Percentiles rank a stretch among this genome's conserved stretches.
phyloP scores from a whole-genome alignment of 257 asterid species.

The Ocimum tenuiflorum region DNA sequence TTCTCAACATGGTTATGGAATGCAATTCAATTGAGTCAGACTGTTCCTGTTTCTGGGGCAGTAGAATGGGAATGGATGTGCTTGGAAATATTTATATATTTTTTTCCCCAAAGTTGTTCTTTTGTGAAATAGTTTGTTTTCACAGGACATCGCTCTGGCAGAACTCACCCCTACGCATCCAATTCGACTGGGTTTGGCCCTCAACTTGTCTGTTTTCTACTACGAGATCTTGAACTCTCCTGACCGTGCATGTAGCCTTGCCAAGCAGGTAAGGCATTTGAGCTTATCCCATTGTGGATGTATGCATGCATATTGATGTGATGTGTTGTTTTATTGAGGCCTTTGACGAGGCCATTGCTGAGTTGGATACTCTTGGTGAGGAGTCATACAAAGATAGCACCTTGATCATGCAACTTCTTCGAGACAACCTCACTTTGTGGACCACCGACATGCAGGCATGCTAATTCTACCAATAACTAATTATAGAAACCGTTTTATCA shows the following conservation, averaged over 20 bases:
- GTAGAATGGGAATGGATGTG: neutral
- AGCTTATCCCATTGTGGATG: neutral
- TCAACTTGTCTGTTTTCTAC: slow-evolving; percentile 49
- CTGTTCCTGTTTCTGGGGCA: neutral
- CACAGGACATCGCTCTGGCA: slow-evolving; percentile 45
- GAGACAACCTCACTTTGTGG: slow-evolving; percentile 53
- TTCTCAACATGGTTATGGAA: neutral
- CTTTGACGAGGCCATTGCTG: slow-evolving; percentile 50
- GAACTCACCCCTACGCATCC: slow-evolving; percentile 56
- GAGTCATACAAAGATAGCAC: slow-evolving; percentile 99
- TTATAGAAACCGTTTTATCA: neutral
- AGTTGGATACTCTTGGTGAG: slow-evolving; percentile 70
- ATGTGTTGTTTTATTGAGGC: slow-evolving; percentile 38
- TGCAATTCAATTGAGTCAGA: neutral
- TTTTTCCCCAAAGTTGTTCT: neutral
- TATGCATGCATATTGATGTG: too few species aligned
- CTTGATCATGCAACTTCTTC: slow-evolving; percentile 61
- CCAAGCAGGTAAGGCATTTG: slow-evolving; percentile 32
- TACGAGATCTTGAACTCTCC: slow-evolving; percentile 57
- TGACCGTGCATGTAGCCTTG: slow-evolving; percentile 51
- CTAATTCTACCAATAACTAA: neutral
- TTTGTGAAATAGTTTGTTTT: neutral
- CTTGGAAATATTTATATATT: neutral
- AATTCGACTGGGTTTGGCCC: slow-evolving; percentile 47
- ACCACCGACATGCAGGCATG: slow-evolving; percentile 54